Evolutionary conservation across 306 rosid species (phyloP).

Genomic region (Datisca glomerata): DNA sequence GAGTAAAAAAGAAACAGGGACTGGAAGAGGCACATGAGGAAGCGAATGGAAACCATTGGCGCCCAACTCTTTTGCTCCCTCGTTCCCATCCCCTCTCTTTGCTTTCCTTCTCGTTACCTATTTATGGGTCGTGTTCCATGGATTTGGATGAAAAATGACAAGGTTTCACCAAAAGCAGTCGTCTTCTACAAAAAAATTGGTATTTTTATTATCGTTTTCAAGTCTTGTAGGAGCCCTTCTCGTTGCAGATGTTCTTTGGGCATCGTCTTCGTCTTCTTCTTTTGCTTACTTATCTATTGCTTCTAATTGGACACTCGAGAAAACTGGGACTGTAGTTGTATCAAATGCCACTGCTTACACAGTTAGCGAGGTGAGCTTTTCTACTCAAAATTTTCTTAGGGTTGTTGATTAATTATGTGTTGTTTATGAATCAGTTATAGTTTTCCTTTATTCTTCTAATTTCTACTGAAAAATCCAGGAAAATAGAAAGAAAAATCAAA

Average conservation of each 20-base stretch:
- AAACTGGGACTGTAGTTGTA: slow-evolving; percentile 12
- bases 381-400: background rate
- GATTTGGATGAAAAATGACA: no score
- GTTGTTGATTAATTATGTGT: background rate
- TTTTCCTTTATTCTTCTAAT: background rate
- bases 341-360: slow-evolving; percentile 11
- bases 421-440: background rate
- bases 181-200: no score
- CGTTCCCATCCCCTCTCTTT: no score
- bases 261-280: slow-evolving; percentile 33
- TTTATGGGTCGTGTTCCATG: no score
- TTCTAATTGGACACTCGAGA: slow-evolving; percentile 30
- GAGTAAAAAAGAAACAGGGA: no score
- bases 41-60: no score
- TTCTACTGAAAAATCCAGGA: background rate
- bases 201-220: slow-evolving; percentile 22
- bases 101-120: no score
- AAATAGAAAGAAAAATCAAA: no score
- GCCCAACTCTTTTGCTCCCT: no score
- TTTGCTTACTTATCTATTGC: slow-evolving; percentile 17
- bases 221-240: slow-evolving; percentile 32
- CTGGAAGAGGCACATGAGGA: no score
- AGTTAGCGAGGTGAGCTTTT: slow-evolving; percentile 15
- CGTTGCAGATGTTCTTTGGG: slow-evolving; percentile 38
- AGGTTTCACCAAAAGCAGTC: no score